A percentile compares a stretch with the other conserved stretches of the same genome.
phyloP scores from a whole-genome alignment of 2,329 filamentous ascomycete species.

The Nannizziopsis arthrosporioides region DNA sequence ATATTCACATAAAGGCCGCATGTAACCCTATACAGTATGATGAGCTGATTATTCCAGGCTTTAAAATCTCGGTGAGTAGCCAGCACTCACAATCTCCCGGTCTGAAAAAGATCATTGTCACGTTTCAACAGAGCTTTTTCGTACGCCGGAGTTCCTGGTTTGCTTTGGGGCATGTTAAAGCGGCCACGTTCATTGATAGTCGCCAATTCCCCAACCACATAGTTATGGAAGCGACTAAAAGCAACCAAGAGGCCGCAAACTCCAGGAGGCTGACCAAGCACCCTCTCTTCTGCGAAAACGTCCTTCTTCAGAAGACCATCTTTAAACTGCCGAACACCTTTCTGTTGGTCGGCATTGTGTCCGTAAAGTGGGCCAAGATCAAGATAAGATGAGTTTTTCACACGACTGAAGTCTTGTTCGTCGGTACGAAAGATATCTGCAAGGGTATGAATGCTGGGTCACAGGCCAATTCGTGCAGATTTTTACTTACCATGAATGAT shows the following conservation, averaged over 20 bases:
- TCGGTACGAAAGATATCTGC: conserved; percentile 35
- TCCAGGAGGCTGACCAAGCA: conserved; percentile 27
- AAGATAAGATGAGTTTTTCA: conserved; percentile 37
- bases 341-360: conserved; percentile 25
- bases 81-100: conserved; percentile 21
- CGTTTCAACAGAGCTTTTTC: conserved; percentile 29
- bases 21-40: conserved; percentile 17
- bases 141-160: conserved; percentile 14
- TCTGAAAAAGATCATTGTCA: conserved; percentile 28
- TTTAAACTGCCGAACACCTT: conserved; percentile 26
- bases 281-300: conserved; percentile 25
- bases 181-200: conserved; percentile 35
- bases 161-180: conserved; percentile 22
- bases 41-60: not conserved
- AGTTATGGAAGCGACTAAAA: conserved; percentile 33
- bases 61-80: not conserved
- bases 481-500: conserved; percentile 38
- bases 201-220: conserved; percentile 26
- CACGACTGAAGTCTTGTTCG: conserved; percentile 23
- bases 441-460: not conserved
- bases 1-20: conserved; percentile 26
- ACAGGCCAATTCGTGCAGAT: not conserved
- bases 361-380: conserved; percentile 39
- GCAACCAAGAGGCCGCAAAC: conserved; percentile 26
- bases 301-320: conserved; percentile 32